Conservation (phyloP, 495 filamentous ascomycete species). For the Lophiotrema nucula region DNA sequence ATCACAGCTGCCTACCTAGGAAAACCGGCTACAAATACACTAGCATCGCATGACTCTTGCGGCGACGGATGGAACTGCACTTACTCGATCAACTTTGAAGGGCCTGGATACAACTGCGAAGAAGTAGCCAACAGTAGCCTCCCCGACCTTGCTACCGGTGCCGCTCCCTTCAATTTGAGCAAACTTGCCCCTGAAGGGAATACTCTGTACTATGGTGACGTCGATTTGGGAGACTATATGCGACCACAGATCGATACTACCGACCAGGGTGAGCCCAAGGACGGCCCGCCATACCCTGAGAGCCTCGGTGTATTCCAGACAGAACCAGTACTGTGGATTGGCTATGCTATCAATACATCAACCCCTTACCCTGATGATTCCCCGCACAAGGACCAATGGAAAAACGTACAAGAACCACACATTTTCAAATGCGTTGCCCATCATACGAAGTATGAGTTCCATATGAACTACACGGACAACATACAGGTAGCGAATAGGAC, state of each 20-base stretch:
- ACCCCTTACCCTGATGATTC: constrained; percentile 18
- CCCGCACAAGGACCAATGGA: constrained; percentile 28
- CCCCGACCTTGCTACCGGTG: neutral
- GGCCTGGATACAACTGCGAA: constrained; percentile 45
- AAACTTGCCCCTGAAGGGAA: constrained; percentile 38
- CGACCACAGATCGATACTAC: constrained; percentile 26
- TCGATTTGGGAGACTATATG: constrained; percentile 34
- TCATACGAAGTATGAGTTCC: constrained; percentile 37
- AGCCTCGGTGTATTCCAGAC: constrained; percentile 38
- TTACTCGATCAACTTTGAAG: constrained; percentile 37
- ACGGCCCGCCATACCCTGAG: constrained; percentile 21
- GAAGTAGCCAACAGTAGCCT: constrained; percentile 26
- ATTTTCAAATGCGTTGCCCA: constrained; percentile 41
- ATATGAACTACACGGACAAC: constrained; percentile 24
- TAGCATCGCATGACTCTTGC: constrained; percentile 22
- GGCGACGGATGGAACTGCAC: constrained; percentile 42
- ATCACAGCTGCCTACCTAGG: constrained; percentile 32
- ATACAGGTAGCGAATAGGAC: constrained; percentile 16
- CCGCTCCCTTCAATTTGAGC: constrained; percentile 28
- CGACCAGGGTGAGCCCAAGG: constrained; percentile 11
- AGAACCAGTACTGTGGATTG: constrained; percentile 45
- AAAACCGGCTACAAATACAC: constrained; percentile 21
- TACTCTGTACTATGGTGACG: constrained; percentile 34
- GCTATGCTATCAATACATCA: constrained; percentile 39
- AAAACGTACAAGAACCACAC: constrained; percentile 29